Base-by-base conservation (phyloP, 169 alveolate genomes). In the Blepharisma undulans region DNA sequence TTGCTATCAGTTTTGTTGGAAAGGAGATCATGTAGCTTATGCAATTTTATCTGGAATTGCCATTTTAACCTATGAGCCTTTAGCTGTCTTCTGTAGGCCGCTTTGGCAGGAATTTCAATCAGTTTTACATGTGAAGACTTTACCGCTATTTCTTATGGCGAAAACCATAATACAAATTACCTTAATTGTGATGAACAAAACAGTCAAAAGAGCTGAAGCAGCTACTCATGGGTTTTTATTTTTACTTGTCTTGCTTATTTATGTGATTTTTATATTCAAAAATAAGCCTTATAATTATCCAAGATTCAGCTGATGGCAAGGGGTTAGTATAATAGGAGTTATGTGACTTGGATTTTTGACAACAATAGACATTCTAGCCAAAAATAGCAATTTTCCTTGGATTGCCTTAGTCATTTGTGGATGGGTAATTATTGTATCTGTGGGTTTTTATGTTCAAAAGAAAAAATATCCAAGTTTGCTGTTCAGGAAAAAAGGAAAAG, bases 201-300 rank as follows among this genome's bases (percentile, higher is more conserved):
- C 89, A 7, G 74, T 84, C 12, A 84, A 84, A 59, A 4, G 60
- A 84, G 89, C 60, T 48, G 34, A 34, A 21, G 33, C 27, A 25
- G 33, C 77, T 4, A n/a, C 36, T 0, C 36, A 36, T 59, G 74
- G 74, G 14, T n/a, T 34, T 36, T 22, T 48, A 21, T n/a, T 84
- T 84, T 21, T 84, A n/a, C 36, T 84, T 0, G 25, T 84, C 6
- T 22, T 84, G 10, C 22, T 84, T 16, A n/a, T 34, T 14, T 84
- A 22, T 84, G 33, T 33, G 10, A 25, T 84, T 14, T 25, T 84
- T 48, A 72, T 84, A 36, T 21, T n/a, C 34, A 32, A 33, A 59
- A 25, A n/a, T 76, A 84, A 84, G 18, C 89, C 89, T 21, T 84
- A 22, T 84, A 84, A 84, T 59, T 84, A 84, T 30, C 48, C 89